A percentile compares a stretch with the other conserved stretches of the same genome.
These are phyloP conservation scores for Periconia sp. DNA, from an alignment of 2,329 filamentous ascomycete species.

Conservation along the genomic window DNA sequence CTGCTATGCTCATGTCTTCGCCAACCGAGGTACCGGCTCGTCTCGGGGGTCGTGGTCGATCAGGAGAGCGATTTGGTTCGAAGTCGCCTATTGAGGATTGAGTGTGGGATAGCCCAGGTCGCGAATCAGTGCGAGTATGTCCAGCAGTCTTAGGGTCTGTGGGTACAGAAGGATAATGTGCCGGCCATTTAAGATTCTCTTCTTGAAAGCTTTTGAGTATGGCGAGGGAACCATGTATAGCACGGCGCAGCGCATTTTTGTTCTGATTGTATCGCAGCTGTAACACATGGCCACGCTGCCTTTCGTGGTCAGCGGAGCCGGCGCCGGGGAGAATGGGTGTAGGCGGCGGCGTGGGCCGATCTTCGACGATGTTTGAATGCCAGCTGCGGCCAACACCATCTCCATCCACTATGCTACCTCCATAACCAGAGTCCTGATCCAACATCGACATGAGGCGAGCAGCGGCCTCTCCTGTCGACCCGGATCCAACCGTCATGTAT, in stretches of 20 bases:
- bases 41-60: conserved; percentile 61
- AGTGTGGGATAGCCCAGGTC: conserved; percentile 69
- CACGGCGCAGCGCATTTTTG: conserved; percentile 81
- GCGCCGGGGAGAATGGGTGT: conserved; percentile 59
- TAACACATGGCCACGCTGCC: conserved; percentile 78
- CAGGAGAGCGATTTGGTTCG: conserved; percentile 46
- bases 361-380: conserved; percentile 62
- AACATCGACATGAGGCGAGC: conserved; percentile 80
- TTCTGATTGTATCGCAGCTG: conserved; percentile 97
- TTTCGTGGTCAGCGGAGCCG: conserved; percentile 65
- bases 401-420: conserved; percentile 72
- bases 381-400: conserved; percentile 63
- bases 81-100: conserved; percentile 64
- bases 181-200: conserved; percentile 91
- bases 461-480: conserved; percentile 81
- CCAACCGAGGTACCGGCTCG: conserved; percentile 77
- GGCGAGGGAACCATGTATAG: conserved; percentile 86
- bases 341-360: conserved; percentile 63
- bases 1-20: conserved; percentile 59
- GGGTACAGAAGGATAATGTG: conserved; percentile 89
- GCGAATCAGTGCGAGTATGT: conserved; percentile 55
- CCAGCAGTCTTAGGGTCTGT: conserved; percentile 47
- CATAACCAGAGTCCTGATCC: conserved; percentile 90
- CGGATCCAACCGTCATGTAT: conserved; percentile 89
- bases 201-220: conserved; percentile 82